Conservation (phyloP, 2,329 filamentous ascomycete species). For the Alternaria ethzedia region DNA sequence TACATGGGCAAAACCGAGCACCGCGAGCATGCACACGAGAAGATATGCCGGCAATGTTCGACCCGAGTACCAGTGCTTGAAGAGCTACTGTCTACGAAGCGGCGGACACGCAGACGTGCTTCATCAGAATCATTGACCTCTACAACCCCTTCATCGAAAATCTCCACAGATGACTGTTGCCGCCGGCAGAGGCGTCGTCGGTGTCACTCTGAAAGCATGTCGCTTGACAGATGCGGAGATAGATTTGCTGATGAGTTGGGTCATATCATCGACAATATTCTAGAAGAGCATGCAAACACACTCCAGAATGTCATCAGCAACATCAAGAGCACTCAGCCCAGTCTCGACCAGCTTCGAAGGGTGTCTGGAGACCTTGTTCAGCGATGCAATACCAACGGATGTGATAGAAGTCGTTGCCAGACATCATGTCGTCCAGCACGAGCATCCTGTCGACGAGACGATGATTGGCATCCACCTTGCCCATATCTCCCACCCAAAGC, state of each 20-base stretch:
- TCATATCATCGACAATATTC: slow-evolving; percentile 49
- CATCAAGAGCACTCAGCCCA: slow-evolving; percentile 33
- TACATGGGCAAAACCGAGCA: slow-evolving; percentile 17
- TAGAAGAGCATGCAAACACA: slow-evolving; percentile 49
- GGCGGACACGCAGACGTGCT: slow-evolving; percentile 12
- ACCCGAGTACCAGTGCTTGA: slow-evolving; percentile 11
- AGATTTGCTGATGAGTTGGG: slow-evolving; percentile 45
- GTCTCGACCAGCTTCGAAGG: slow-evolving; percentile 21
- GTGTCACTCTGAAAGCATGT: slow-evolving; percentile 21
- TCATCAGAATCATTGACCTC: slow-evolving; percentile 21
- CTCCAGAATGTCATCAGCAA: slow-evolving; percentile 51
- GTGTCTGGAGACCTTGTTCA: slow-evolving; percentile 28
- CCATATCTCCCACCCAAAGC: slow-evolving; percentile 25
- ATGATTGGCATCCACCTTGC: slow-evolving; percentile 16
- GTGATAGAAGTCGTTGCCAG: slow-evolving; percentile 6
- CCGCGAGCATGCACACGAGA: slow-evolving; percentile 20
- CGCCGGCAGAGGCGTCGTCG: slow-evolving; percentile 11
- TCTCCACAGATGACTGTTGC: not conserved
- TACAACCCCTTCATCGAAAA: slow-evolving; percentile 13
- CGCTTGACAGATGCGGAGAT: slow-evolving; percentile 31
- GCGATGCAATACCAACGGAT: slow-evolving; percentile 9
- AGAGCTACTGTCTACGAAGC: slow-evolving; percentile 3
- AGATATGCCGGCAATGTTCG: slow-evolving; percentile 29
- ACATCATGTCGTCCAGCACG: slow-evolving; percentile 1
- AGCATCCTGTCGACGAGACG: not conserved